Percentiles rank a stretch among this genome's conserved stretches.
Conservation (phyloP, 805 yeast genomes). For the Metschnikowia henanensis region DNA sequence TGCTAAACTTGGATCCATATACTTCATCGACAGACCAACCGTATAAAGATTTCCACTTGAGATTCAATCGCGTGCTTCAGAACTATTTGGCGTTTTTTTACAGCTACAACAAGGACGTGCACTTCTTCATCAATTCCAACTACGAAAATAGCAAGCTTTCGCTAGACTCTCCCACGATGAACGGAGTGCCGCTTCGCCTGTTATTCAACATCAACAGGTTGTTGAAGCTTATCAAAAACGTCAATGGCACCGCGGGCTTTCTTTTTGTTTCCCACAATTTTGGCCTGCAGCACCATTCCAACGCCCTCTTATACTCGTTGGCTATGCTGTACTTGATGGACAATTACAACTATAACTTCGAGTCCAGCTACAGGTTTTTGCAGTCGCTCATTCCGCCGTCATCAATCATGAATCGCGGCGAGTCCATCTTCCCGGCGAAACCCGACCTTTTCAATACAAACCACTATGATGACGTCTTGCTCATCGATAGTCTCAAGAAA, state of each 20-base stretch:
- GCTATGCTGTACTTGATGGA: constrained; percentile 42
- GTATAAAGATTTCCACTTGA: constrained; percentile 25
- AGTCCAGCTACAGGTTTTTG: constrained; percentile 28
- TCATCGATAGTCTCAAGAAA: constrained; percentile 40
- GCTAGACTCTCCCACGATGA: constrained; percentile 34
- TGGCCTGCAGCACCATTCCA: constrained; percentile 27
- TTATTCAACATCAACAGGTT: constrained; percentile 38
- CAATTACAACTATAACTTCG: constrained; percentile 34
- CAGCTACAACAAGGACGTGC: constrained; percentile 30
- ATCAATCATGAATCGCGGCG: neutral
- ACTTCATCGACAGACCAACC: constrained; percentile 21
- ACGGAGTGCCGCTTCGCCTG: constrained; percentile 37
- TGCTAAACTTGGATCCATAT: constrained; percentile 38
- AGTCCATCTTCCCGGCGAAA: neutral
- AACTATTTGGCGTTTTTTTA: constrained; percentile 40
- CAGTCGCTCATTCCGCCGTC: constrained; percentile 16
- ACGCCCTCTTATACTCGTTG: constrained; percentile 24
- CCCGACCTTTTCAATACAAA: constrained; percentile 23
- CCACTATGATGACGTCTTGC: constrained; percentile 39
- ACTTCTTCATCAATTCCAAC: constrained; percentile 29
- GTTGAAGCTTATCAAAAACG: constrained; percentile 32
- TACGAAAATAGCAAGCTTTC: constrained; percentile 19
- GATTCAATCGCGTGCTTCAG: constrained; percentile 36
- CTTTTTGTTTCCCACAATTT: constrained; percentile 33
- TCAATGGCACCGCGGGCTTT: constrained; percentile 32